Base-by-base conservation (phyloP, 495 filamentous ascomycete genomes). In the Penicillium psychrofluorescens region DNA sequence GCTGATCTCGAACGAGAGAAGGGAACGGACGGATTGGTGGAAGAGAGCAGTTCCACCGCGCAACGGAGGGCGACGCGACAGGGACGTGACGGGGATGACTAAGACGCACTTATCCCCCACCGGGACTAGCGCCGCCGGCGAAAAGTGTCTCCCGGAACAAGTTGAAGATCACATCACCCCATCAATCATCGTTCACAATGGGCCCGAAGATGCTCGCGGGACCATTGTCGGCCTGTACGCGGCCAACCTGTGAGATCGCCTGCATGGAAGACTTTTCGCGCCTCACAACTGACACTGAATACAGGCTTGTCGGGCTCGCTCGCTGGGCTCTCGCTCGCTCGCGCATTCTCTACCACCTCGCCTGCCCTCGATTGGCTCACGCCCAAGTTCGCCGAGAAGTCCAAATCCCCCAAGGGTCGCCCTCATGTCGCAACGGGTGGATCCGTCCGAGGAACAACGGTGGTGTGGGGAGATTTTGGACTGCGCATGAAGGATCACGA, bases 401-500 rank as follows among this genome's bases (percentile, higher is more conserved):
- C 80, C 39, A 92, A 92, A 64, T 90, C 91, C 51, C 85, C 85
- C 58, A 97, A 96, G 70, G 94, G 92, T 29, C 82, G 88, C 2
- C 81, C 86, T 35, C 79, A 88, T 54, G 88, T 97, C 35, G 77
- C 85, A 33, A 99, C 90, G 1, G 94, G 92, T 29, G 94, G 92
- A 40, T 90, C 85, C 34, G 81, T 76, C 8, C 87, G 91, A 48
- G 92, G 92, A 46, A 99, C 92, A 38, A 97, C 91, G 1, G 86
- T 99, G 10, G 77, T 90, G 40, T 96, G 90, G 90, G 92, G 92
- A 42, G 91, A 97, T 65, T 97, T 90, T 58, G 92, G 92, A 11
- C 64, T 99, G 58, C 88, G 92, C 36, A 88, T 99, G 80, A 81
- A 76, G 47, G 90, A 97, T 66, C 88, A 97, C 61, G 85, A 95